Conservation (phyloP, 305 asterid genomes). For the Rubia tinctorum region DNA sequence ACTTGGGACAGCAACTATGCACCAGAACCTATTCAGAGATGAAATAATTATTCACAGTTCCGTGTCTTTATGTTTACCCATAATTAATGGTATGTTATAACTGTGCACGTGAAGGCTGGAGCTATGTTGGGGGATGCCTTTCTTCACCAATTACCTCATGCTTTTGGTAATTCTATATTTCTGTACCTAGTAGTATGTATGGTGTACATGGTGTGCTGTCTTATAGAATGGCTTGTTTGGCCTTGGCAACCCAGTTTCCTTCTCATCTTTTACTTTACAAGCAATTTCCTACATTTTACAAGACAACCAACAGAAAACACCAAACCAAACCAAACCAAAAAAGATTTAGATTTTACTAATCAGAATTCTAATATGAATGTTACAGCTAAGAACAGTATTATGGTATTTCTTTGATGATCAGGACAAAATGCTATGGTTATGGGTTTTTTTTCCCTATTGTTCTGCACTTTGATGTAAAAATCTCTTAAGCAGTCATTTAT, state of each 20-base stretch:
- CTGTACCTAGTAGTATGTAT: background rate
- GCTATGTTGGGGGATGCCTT: constrained; percentile 99
- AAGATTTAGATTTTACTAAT: background rate
- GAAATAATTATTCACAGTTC: background rate
- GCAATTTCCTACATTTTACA: background rate
- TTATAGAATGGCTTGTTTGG: background rate
- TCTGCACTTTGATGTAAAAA: background rate
- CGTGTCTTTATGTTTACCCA: constrained; percentile 5
- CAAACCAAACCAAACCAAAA: background rate
- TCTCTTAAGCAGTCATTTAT: background rate
- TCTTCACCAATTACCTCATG: constrained; percentile 99
- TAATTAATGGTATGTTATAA: constrained; percentile 8
- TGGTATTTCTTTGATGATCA: background rate
- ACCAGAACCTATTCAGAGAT: background rate
- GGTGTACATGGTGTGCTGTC: background rate
- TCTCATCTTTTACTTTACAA: background rate
- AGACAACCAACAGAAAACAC: background rate
- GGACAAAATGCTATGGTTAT: background rate
- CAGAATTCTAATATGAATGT: background rate
- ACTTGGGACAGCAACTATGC: background rate
- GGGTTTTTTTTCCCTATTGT: background rate
- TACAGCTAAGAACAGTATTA: background rate
- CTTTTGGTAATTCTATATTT: constrained; percentile 56
- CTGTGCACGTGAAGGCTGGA: constrained; percentile 75
- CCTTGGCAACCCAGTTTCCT: background rate